Evolutionary conservation across 805 yeast genomes (phyloP).

Genomic region (Ogataea siamensis): DNA sequence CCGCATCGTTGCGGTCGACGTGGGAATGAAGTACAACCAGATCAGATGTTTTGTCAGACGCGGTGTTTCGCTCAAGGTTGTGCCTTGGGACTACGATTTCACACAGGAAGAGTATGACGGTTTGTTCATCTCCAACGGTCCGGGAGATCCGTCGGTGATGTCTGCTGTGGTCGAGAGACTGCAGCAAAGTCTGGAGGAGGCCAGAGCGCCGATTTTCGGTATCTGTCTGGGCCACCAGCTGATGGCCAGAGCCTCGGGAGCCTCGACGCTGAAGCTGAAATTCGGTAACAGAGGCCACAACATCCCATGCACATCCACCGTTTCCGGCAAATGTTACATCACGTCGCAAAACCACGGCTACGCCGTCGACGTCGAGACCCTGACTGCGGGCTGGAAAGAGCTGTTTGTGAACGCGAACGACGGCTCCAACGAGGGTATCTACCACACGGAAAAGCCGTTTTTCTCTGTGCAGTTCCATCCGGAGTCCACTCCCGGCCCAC

Average conservation of each 20-base stretch:
- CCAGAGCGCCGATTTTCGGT: conserved; percentile 90
- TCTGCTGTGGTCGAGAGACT: conserved; percentile 62
- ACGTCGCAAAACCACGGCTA: conserved; percentile 99
- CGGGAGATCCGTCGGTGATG: conserved; percentile 97
- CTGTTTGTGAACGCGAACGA: conserved; percentile 94
- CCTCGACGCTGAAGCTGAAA: conserved; percentile 85
- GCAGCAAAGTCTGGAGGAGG: conserved; percentile 53
- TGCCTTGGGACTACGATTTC: conserved; percentile 93
- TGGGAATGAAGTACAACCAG: conserved; percentile 97
- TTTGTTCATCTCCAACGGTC: conserved; percentile 95
- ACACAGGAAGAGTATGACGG: conserved; percentile 85
- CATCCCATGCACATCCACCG: conserved; percentile 83
- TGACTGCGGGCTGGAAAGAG: conserved; percentile 84
- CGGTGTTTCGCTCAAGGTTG: conserved; percentile 94
- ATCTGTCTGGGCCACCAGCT: conserved; percentile 98
- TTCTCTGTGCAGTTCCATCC: conserved; percentile 99
- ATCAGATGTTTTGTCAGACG: conserved; percentile 94
- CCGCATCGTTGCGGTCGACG: conserved; percentile 88
- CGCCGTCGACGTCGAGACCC: conserved; percentile 84
- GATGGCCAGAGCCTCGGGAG: conserved; percentile 93
- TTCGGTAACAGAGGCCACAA: conserved; percentile 99
- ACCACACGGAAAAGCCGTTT: conserved; percentile 80
- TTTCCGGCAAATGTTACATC: conserved; percentile 93
- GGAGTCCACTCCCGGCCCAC: conserved; percentile 98
- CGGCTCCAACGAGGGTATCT: conserved; percentile 97